Conservation (phyloP, 345 rosid genomes). For the Ceriops decandra region DNA sequence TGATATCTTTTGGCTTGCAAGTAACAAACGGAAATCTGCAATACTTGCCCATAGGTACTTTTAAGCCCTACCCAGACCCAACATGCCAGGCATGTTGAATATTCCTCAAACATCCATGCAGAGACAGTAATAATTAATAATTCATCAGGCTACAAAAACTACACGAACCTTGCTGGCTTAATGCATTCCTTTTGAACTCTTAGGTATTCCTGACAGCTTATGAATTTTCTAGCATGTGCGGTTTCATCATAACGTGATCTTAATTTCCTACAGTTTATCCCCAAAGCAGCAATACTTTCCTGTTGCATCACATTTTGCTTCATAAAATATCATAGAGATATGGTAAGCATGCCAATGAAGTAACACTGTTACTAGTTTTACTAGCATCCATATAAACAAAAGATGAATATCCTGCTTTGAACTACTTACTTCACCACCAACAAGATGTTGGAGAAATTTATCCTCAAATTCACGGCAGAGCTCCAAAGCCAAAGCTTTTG, state of each 20-base stretch:
- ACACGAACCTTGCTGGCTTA: not conserved
- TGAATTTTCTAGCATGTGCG: not conserved
- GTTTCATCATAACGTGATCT: not conserved
- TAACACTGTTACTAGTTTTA: not conserved
- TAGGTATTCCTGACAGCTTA: not conserved
- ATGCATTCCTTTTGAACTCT: not conserved
- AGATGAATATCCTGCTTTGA: not conserved
- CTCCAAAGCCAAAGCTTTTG: conserved; percentile 95
- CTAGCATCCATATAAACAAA: not conserved
- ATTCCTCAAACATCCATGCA: too few relatives aligned
- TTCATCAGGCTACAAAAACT: not conserved
- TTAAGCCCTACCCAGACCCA: too few relatives aligned
- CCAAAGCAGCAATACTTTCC: too few relatives aligned
- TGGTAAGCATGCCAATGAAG: not conserved
- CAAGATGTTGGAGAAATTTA: conserved; percentile 85
- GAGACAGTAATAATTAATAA: too few relatives aligned
- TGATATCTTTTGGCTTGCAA: too few relatives aligned
- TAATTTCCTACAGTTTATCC: too few relatives aligned
- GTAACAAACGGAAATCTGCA: too few relatives aligned
- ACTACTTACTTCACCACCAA: conserved; percentile 85
- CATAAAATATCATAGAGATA: not conserved
- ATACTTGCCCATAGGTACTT: too few relatives aligned
- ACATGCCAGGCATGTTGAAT: too few relatives aligned
- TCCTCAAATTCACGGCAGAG: conserved; percentile 99
- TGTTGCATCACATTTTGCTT: not conserved